Base-by-base conservation (phyloP, 495 filamentous ascomycete species). In the Penicillium goetzii region DNA sequence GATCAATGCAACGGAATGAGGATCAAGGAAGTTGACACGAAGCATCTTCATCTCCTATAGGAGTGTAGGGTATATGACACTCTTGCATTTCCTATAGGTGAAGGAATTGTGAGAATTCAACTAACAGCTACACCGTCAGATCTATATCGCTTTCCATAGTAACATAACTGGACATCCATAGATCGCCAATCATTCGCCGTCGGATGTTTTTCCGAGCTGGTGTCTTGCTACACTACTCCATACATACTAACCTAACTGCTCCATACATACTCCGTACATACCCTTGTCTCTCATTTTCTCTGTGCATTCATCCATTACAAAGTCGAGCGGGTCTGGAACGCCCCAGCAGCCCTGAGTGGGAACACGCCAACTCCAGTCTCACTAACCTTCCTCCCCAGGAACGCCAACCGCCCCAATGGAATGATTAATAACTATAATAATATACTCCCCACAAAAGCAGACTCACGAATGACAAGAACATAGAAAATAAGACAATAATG, bases 241-340 rank as follows among this genome's bases (percentile, higher is more conserved):
- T 21, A 43, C 41, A 47, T 11, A 25, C 19, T 12, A 23, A 12
- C 21, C 19, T 25, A 10, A 47, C 43, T 23, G 17, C 17, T 41
- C 4, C 15, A 25, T 21, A 43, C 41, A 47, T 11, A 25, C 19
- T 12, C 17, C 17, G 15, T 17, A 15, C 17, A 17, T 17, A 43
- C 10, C 50, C 50, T 5, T n/a, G 26, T 21, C 50, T 32, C 49
- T 14, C 50, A n/a, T 41, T 41, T 41, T 23, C 50, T 55, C 41
- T 53, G 49, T 33, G 30, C 25, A 53, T 53, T 10, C 26, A 53
- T 53, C 26, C 28, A 55, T 54, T 54, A 62, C 33, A 56, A 62
- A 62, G 40, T 45, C 30, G 56, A 47, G 56, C 41, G 38, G 56
- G 56, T 47, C 56, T 45, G 41, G 56, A 47, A 19, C 56, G n/a